Percentiles rank a stretch among this genome's conserved stretches.
phyloP scores from a whole-genome alignment of 495 filamentous ascomycete species.

The Neurospora terricola region DNA sequence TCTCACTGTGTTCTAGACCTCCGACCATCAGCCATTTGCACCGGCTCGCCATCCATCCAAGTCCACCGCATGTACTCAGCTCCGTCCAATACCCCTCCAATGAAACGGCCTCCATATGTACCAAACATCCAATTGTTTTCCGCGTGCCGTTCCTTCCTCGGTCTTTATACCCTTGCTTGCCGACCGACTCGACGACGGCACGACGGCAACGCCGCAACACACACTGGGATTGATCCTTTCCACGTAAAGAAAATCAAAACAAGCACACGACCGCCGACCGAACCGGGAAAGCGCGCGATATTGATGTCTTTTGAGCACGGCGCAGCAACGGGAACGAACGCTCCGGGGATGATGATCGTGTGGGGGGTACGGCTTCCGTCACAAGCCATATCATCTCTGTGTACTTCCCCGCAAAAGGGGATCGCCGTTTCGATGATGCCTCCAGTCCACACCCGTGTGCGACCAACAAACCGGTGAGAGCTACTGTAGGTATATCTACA shows the following conservation, averaged over 20 bases:
- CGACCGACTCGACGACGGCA: background rate
- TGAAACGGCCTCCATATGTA: background rate
- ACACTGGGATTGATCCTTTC: background rate
- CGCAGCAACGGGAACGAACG: background rate
- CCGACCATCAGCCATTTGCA: slow-evolving; percentile 1
- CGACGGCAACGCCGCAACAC: background rate
- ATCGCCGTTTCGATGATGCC: background rate
- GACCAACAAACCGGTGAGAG: background rate
- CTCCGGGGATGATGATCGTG: background rate
- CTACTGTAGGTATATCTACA: background rate
- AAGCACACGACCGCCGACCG: background rate
- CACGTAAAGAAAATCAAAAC: background rate
- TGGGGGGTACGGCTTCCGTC: background rate
- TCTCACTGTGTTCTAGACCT: slow-evolving; percentile 10
- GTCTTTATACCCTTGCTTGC: background rate
- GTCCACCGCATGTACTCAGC: background rate
- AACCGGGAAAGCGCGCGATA: background rate
- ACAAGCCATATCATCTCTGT: background rate
- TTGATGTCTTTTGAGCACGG: background rate
- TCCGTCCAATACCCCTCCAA: background rate
- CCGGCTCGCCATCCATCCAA: slow-evolving; percentile 1
- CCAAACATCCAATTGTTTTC: background rate
- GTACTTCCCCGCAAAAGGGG: background rate
- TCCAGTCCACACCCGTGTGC: background rate
- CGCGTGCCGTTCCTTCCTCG: background rate